Conservation (phyloP, 768 basidiomycete species). For the Coprinopsis cinerea region DNA sequence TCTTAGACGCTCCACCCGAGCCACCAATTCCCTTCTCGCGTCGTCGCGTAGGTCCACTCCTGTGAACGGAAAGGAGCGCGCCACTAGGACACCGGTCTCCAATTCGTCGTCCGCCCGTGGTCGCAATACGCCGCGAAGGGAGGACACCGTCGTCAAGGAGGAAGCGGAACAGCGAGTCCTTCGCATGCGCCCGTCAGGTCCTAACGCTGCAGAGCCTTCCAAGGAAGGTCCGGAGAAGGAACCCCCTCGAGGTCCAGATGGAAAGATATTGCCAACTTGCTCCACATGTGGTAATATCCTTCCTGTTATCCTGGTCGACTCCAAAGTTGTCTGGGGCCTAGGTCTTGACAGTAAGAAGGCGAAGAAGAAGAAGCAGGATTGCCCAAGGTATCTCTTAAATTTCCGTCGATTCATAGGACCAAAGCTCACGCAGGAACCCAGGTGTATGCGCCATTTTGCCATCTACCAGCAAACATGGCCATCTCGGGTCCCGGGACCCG, state of each 20-base stretch:
- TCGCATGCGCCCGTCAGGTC: constrained; percentile 39
- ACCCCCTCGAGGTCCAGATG: constrained; percentile 53
- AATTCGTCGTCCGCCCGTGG: constrained; percentile 22
- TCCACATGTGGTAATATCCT: constrained; percentile 65
- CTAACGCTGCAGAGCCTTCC: constrained; percentile 28
- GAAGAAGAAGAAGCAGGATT: constrained; percentile 64
- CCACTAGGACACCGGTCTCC: constrained; percentile 24
- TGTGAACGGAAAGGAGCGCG: constrained; percentile 37
- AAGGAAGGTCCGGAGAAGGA: constrained; percentile 34
- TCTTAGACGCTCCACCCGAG: constrained; percentile 28
- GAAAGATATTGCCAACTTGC: constrained; percentile 65
- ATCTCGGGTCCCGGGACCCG: constrained; percentile 47
- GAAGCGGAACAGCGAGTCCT: constrained; percentile 48
- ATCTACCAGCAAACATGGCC: constrained; percentile 76
- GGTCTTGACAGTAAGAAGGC: constrained; percentile 43
- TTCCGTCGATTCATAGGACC: not conserved
- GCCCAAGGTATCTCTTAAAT: constrained; percentile 57
- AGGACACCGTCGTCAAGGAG: constrained; percentile 37
- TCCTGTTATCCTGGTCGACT: constrained; percentile 72
- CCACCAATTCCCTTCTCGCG: constrained; percentile 19
- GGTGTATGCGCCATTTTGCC: constrained; percentile 75
- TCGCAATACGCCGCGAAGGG: constrained; percentile 22
- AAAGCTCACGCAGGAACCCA: constrained; percentile 20
- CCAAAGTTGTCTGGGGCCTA: constrained; percentile 70
- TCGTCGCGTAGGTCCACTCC: not conserved